Conservation (phyloP, 73 alveolate genomes). For the Urostyla sp. region DNA sequence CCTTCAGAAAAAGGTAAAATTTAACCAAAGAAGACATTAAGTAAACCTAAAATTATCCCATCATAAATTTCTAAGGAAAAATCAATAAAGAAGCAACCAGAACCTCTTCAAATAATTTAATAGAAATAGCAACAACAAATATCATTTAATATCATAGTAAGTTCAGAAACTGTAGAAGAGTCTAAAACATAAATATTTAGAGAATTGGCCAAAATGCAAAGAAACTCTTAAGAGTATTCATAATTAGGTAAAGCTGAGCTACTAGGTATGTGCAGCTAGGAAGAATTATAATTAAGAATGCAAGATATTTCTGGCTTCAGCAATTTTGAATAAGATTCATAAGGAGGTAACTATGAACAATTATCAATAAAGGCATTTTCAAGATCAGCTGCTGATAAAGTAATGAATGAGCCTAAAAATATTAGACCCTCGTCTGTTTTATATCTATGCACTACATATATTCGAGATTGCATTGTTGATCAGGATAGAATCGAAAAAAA, state of each 20-base stretch:
- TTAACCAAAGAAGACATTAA: neutral
- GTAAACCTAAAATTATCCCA: neutral
- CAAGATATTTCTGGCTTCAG: neutral
- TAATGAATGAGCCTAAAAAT: slow-evolving; percentile 18
- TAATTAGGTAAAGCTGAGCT: slow-evolving; percentile 11
- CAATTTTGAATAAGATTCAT: slow-evolving; percentile 26
- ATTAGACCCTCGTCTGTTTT: slow-evolving; percentile 26
- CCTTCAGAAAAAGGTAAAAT: neutral
- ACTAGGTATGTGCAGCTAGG: neutral
- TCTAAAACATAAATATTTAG: neutral
- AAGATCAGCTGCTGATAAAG: slow-evolving; percentile 52
- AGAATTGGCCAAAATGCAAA: neutral
- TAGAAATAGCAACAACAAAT: too few relatives aligned
- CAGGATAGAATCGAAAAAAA: neutral
- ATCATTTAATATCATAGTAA: neutral
- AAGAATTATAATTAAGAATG: slow-evolving; percentile 8
- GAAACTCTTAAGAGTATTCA: neutral
- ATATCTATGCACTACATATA: neutral
- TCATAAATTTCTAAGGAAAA: neutral
- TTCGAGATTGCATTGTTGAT: slow-evolving; percentile 49
- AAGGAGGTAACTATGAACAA: neutral
- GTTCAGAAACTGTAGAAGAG: neutral
- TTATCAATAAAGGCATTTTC: slow-evolving; percentile 6
- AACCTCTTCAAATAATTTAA: neutral
- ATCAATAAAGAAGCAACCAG: neutral